Evolutionary conservation across 2,329 filamentous ascomycete genomes (phyloP), one percentile per base, ranked within the genome.

Genomic region (Fusarium sp.): DNA sequence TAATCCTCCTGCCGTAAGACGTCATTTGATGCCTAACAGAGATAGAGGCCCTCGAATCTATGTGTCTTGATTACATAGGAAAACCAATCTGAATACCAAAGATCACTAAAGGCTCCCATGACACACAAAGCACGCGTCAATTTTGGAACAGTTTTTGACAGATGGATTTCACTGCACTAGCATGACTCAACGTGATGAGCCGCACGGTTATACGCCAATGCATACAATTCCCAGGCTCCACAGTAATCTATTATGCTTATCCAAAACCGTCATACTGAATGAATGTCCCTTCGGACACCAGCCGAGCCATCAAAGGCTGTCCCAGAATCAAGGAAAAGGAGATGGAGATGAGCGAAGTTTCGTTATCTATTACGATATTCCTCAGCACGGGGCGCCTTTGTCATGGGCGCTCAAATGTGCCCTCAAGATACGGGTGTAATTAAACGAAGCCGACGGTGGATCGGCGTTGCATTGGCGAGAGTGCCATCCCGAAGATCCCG

Each of bases 391-490:
- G 48, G 24, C 28, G 20, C 10, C 14, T 61, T 18, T 33, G 31
- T 66, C 26, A 41, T 55, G 56, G 48, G 66, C 66, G 64, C 66
- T 63, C 36, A 49, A 49, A 44, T 69, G 42, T 69, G 66, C 64
- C 55, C 56, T 69, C 41, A 38, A 24, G 31, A 55, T 44, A 18
- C 39, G 20, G 38, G 36, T 39, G 26, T 49, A 61, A 63, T 63
- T 45, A 26, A 35, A 49, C 18, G n/a, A 39, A 18, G 13, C 13
- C 12, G 31, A 18, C 39, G 18, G 66, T 69, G 66, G 66, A 42
- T 39, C 38, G 39, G 17, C 20, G 64, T 69, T 54, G 44, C 66
- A 63, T 69, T 41, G 22, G 26, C 45, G 31, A 56, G 2, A 26
- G 35, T n/a, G 35, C 51, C 36, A n/a, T 39, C n/a, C 28, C 15